These are phyloP conservation scores for Wickerhamomyces sp. DNA, from an alignment of 1,139 yeast species.

Conservation along the genomic window DNA sequence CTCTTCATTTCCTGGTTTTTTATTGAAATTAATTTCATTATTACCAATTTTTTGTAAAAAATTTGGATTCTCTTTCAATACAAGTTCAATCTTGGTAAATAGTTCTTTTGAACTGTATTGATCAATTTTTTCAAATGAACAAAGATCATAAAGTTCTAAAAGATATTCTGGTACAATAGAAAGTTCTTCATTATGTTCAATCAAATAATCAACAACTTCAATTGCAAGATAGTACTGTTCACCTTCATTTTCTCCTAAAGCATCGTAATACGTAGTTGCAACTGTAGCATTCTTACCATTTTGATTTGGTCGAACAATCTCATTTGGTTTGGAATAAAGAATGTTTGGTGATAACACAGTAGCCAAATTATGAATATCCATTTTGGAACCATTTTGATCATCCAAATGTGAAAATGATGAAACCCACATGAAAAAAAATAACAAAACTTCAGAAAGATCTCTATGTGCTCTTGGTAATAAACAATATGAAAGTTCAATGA, in stretches of 20 bases:
- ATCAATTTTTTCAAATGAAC: slow-evolving; percentile 15
- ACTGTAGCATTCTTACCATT: slow-evolving; percentile 20
- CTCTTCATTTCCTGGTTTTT: slow-evolving; percentile 1
- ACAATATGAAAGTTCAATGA: slow-evolving; percentile 69
- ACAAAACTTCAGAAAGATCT: slow-evolving; percentile 79
- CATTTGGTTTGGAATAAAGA: slow-evolving; percentile 45
- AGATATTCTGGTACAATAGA: slow-evolving; percentile 67
- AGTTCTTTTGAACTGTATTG: slow-evolving; percentile 22
- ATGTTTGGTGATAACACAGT: slow-evolving; percentile 95
- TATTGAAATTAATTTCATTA: too few relatives aligned
- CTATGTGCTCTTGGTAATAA: slow-evolving; percentile 80
- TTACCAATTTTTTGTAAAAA: slow-evolving; percentile 10
- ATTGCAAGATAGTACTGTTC: slow-evolving; percentile 87
- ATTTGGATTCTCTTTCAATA: slow-evolving; percentile 12
- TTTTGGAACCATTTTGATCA: slow-evolving; percentile 85
- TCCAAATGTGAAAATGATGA: slow-evolving; percentile 91
- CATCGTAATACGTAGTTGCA: slow-evolving; percentile 29
- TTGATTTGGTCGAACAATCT: slow-evolving; percentile 20
- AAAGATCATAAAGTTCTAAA: slow-evolving; percentile 21
- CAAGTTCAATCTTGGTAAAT: slow-evolving; percentile 16
- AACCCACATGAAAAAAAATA: slow-evolving; percentile 90
- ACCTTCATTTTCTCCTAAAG: slow-evolving; percentile 45
- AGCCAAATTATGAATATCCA: slow-evolving; percentile 94
- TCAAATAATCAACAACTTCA: slow-evolving; percentile 82
- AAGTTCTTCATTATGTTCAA: slow-evolving; percentile 78